Evolutionary conservation across 768 basidiomycete genomes (phyloP), one percentile per base, ranked within the genome.

Genomic region (Termitomyces eurrhizus): DNA sequence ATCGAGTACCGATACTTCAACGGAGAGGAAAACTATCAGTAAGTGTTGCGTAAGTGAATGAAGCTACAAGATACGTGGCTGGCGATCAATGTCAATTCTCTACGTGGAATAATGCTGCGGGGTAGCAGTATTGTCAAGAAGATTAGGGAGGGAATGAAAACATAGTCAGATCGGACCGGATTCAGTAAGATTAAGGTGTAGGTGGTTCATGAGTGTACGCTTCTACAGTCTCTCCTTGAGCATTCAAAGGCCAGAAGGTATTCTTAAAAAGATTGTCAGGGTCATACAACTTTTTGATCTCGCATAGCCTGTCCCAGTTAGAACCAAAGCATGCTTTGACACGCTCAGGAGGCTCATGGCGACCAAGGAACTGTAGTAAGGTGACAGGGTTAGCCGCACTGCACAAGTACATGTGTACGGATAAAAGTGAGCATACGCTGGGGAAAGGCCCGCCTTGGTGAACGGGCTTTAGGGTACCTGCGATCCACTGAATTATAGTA

Each of bases 391-490:
- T 57, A 65, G 65, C 42, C 50, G 58, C 52, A 50, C 35, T 57
- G 57, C 57, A 62, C 35, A 52, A 62, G 18, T 18, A 24, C 33
- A 51, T 33, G 21, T 39, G 14, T 50, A 56, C 36, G 29, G 35
- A 26, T n/a, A 33, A 14, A 44, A 35, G 55, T 13, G 13, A 39
- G 50, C 64, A 58, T 61, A 94, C 93, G 65, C 89, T 90, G 7
- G 94, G 94, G 68, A 87, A 83, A 2, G 93, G 89, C 24, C 92
- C 93, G 33, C 94, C 94, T 48, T 86, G 74, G 42, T 87, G 83
- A 32, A 90, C 84, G 1, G 86, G 83, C 62, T 83, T 78, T 58
- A 95, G 79, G 4, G 90, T 90, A 4, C 80, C 83, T 18, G 83
- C 73, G 58, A 96, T 90, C 94, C 94, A 96, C 85, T 93, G 56